phyloP scores from a whole-genome alignment of 768 basidiomycete species.

The Mycena belliarum region DNA sequence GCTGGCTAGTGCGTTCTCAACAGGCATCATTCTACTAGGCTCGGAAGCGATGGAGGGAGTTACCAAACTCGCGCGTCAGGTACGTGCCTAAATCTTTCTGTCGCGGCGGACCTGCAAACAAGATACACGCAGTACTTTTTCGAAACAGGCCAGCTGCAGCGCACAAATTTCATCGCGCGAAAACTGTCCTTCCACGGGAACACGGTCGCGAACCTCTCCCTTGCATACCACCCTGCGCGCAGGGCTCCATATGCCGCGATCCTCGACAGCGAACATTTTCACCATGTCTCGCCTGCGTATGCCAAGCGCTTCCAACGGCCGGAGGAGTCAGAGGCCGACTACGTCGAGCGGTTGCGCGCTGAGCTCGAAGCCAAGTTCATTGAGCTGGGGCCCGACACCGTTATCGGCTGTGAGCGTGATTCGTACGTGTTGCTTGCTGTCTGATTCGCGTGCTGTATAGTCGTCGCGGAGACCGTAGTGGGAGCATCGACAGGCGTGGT shows the following conservation, averaged over 20 bases:
- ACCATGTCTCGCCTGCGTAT: conserved; percentile 88
- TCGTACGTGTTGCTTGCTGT: conserved; percentile 10
- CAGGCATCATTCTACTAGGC: conserved; percentile 49
- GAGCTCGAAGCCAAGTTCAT: conserved; percentile 87
- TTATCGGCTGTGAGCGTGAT: conserved; percentile 71
- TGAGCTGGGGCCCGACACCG: conserved; percentile 78
- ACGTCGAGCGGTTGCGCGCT: conserved; percentile 72
- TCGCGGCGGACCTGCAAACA: no score
- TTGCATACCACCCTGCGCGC: conserved; percentile 66
- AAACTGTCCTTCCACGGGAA: conserved; percentile 86
- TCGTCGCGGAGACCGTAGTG: conserved; percentile 84
- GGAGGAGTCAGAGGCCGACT: conserved; percentile 76
- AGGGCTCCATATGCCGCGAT: conserved; percentile 69
- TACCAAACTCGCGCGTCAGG: conserved; percentile 82
- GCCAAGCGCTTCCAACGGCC: conserved; percentile 72
- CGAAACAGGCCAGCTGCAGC: conserved; percentile 67
- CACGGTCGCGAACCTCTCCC: conserved; percentile 67
- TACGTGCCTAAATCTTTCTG: conserved; percentile 24
- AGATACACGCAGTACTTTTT: conserved; percentile 60
- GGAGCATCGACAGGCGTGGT: conserved; percentile 83
- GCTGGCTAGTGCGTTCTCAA: not conserved
- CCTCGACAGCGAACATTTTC: conserved; percentile 65
- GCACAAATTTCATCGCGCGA: conserved; percentile 79
- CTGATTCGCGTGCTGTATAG: conserved; percentile 34
- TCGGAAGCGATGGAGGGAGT: conserved; percentile 89